A percentile compares a stretch with the other conserved stretches of the same genome.
Evolutionary conservation across 139 green algal genomes (phyloP).

Genomic region (Eudorina sp.): DNA sequence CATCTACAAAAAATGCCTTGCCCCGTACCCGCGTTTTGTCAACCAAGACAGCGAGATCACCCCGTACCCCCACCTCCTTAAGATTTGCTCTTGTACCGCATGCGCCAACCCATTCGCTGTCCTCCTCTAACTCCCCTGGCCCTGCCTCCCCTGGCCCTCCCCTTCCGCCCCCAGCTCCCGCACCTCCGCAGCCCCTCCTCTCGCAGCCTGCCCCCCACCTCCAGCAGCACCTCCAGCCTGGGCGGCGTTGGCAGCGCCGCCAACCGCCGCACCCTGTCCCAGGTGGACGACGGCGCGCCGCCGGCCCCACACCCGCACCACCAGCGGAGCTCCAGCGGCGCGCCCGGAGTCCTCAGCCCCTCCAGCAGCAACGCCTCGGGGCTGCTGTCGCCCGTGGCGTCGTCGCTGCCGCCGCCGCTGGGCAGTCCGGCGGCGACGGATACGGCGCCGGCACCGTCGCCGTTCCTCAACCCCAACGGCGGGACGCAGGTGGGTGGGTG

Average conservation of each 20-base stretch:
- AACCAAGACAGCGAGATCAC: not conserved
- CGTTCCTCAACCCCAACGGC: not conserved
- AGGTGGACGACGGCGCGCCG: not conserved
- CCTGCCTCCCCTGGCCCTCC: not conserved
- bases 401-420: not conserved
- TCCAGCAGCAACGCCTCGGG: constrained; percentile 8
- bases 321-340: not conserved
- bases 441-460: not conserved
- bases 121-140: not conserved
- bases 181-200: not conserved
- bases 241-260: not conserved
- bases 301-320: not conserved
- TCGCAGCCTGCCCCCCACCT: not conserved
- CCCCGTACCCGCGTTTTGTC: not conserved
- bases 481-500: not conserved
- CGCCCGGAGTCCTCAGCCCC: not conserved
- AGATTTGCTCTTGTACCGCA: too few relatives aligned
- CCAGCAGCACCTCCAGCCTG: too few relatives aligned
- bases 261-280: not conserved
- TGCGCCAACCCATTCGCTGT: not conserved
- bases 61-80: too few relatives aligned
- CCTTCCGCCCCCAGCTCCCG: not conserved
- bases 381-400: not conserved
- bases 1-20: not conserved
- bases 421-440: not conserved